A percentile compares a stretch with the other conserved stretches of the same genome.
These are phyloP conservation scores for Lolium multiflorum DNA, from an alignment of 176 grass and related monocot genomes.

Conservation along the genomic window DNA sequence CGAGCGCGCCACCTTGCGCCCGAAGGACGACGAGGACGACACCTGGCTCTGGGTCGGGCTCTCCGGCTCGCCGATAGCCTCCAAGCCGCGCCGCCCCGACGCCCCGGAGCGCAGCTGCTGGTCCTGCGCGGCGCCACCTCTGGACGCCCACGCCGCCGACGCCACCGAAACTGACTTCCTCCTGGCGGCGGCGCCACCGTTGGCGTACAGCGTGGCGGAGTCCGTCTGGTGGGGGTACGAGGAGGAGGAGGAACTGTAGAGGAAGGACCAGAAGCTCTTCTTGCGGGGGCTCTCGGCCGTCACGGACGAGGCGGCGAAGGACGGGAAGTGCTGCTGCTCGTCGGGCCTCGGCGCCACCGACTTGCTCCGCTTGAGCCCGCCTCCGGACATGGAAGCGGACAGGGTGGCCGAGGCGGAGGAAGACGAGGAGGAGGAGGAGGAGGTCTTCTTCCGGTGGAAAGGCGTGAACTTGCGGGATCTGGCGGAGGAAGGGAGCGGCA, in stretches of 20 bases:
- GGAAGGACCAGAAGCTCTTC: conserved; percentile 99
- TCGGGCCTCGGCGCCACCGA: conserved; percentile 77
- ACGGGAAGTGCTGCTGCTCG: conserved; percentile 35
- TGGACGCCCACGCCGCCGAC: conserved; percentile 39
- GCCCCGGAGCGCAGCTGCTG: conserved; percentile 35
- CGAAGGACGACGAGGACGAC: conserved; percentile 72
- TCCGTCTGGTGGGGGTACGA: conserved; percentile 43
- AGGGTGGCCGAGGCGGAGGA: background rate
- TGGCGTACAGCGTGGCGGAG: background rate
- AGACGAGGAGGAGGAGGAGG: conserved; percentile 1
- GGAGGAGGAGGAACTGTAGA: conserved; percentile 55
- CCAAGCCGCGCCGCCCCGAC: conserved; percentile 38
- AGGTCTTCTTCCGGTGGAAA: conserved; percentile 48
- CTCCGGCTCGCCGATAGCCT: conserved; percentile 63
- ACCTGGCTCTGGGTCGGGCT: conserved; percentile 71
- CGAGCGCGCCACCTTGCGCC: conserved; percentile 85
- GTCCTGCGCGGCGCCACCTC: conserved; percentile 31
- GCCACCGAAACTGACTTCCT: conserved; percentile 63
- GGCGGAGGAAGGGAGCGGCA: background rate
- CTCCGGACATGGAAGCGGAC: conserved; percentile 18
- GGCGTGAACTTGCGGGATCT: conserved; percentile 42
- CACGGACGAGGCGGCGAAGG: conserved; percentile 18
- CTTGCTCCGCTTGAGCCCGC: conserved; percentile 74
- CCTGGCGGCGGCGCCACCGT: conserved; percentile 24
- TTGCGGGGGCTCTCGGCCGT: conserved; percentile 75